Evolutionary conservation across 306 rosid genomes (phyloP).

Genomic region (Lablab purpureus): DNA sequence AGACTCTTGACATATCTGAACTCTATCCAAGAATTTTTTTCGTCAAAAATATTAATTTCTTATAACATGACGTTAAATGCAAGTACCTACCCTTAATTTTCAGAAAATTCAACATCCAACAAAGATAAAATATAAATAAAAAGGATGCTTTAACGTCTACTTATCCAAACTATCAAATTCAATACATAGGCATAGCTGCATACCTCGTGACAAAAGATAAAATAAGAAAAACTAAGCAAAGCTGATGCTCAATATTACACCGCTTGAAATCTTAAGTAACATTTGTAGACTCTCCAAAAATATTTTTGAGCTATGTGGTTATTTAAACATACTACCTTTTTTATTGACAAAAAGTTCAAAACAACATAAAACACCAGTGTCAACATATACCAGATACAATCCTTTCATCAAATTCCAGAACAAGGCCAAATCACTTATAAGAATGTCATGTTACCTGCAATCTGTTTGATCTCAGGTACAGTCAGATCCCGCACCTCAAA

Average conservation of each 20-base stretch:
- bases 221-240: slow-evolving; percentile 17
- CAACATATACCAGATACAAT: slow-evolving; percentile 28
- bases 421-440: slow-evolving; percentile 11
- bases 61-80: neutral
- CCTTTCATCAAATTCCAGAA: slow-evolving; percentile 37
- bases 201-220: slow-evolving; percentile 12
- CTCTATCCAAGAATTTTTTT: slow-evolving; percentile 4
- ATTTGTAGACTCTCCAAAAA: slow-evolving; percentile 5
- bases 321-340: neutral
- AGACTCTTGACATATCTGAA: slow-evolving; percentile 21
- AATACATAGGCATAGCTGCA: neutral
- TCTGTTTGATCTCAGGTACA: slow-evolving; percentile 89
- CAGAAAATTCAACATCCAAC: slow-evolving; percentile 7
- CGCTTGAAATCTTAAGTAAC: slow-evolving; percentile 15
- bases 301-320: neutral
- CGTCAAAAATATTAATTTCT: neutral
- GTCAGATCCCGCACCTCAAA: slow-evolving; percentile 73
- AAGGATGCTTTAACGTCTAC: neutral
- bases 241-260: neutral
- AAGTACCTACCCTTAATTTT: slow-evolving; percentile 10
- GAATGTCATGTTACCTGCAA: slow-evolving; percentile 71
- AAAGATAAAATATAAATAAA: slow-evolving; percentile 10
- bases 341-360: slow-evolving; percentile 17
- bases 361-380: slow-evolving; percentile 14
- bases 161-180: slow-evolving; percentile 18